These are phyloP conservation scores for Termitomyces sp. DNA, from an alignment of 768 basidiomycete species.

Conservation along the genomic window DNA sequence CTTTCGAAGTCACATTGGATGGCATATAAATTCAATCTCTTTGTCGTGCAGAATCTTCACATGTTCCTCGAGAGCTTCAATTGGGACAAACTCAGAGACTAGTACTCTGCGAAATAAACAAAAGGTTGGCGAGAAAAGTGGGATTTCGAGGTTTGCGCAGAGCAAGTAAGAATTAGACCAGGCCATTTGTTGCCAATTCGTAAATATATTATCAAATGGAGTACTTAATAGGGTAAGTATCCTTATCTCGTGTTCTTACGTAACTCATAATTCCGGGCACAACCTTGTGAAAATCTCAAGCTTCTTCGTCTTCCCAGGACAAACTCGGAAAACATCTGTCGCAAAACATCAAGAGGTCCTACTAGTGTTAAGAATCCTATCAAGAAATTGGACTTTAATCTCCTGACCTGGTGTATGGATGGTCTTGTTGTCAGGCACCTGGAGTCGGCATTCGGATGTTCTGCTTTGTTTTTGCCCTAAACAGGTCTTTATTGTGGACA, in stretches of 20 bases:
- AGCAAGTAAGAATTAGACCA: too few relatives aligned
- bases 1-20: background rate
- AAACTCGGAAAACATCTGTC: background rate
- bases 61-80: background rate
- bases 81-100: background rate
- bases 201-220: too few relatives aligned
- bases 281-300: too few relatives aligned
- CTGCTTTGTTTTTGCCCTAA: background rate
- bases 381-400: background rate
- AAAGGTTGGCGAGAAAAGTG: background rate
- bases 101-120: background rate
- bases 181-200: too few relatives aligned
- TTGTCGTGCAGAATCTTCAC: background rate
- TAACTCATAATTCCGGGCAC: background rate
- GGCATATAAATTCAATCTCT: background rate
- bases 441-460: background rate
- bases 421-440: background rate
- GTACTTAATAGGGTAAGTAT: too few relatives aligned
- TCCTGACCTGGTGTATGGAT: background rate
- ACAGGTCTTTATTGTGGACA: background rate
- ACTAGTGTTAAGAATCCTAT: background rate
- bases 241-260: background rate
- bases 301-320: background rate
- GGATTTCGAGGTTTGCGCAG: background rate
- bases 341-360: background rate